These are phyloP conservation scores for Solanum rostratum DNA, from an alignment of 257 asterid genomes.

Conservation along the genomic window DNA sequence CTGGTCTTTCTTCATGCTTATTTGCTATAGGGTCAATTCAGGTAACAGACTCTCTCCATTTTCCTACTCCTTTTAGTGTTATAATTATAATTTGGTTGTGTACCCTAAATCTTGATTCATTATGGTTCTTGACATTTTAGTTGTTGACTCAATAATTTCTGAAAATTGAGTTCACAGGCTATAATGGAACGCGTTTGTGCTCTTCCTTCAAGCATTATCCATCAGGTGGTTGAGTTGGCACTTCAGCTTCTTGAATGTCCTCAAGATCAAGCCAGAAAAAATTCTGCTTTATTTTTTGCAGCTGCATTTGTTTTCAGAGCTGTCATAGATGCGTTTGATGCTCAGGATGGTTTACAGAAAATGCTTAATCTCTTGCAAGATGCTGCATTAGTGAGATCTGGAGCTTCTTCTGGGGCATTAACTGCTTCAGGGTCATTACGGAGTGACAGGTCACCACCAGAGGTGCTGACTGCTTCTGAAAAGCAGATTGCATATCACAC, in stretches of 20 bases:
- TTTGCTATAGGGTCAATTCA: constrained; percentile 86
- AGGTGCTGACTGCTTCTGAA: constrained; percentile 82
- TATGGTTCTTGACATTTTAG: background rate
- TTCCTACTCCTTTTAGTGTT: background rate
- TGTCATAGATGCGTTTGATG: constrained; percentile 79
- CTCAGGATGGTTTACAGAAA: constrained; percentile 87
- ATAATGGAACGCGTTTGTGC: constrained; percentile 99
- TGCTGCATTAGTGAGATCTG: constrained; percentile 97
- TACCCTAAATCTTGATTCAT: background rate
- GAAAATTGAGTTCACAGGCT: constrained; percentile 39
- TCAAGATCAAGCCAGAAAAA: constrained; percentile 82
- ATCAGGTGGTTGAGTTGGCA: constrained; percentile 76
- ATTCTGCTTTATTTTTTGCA: constrained; percentile 83
- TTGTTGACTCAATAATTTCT: background rate
- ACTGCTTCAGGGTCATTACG: constrained; percentile 61
- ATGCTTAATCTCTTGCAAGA: constrained; percentile 67
- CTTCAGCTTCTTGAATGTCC: constrained; percentile 85
- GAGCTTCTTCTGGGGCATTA: constrained; percentile 59
- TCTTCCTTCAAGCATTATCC: constrained; percentile 71
- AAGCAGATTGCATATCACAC: constrained; percentile 96
- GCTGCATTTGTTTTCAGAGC: constrained; percentile 95
- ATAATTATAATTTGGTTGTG: background rate
- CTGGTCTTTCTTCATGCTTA: constrained; percentile 88
- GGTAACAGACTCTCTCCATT: constrained; percentile 29
- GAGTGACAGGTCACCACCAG: constrained; percentile 77